Evolutionary conservation across 345 rosid species (phyloP).

Genomic region (Heritiera littoralis): DNA sequence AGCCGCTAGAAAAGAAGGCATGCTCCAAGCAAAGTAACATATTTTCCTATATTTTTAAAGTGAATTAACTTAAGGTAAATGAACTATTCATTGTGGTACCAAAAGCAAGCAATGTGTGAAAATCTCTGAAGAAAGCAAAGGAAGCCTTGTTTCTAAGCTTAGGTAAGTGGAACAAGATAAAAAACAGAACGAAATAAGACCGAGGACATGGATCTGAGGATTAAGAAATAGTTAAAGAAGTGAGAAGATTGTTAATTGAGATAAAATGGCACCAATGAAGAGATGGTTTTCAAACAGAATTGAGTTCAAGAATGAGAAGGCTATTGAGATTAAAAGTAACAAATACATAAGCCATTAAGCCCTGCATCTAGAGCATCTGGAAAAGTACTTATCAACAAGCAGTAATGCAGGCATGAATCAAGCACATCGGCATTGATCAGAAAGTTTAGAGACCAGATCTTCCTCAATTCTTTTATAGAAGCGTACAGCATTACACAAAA

Average conservation of each 20-base stretch:
- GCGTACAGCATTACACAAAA: not conserved
- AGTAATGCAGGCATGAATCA: not conserved
- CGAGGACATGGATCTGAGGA: not conserved
- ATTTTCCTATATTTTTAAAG: not conserved
- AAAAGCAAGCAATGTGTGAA: not conserved
- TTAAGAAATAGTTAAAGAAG: not conserved
- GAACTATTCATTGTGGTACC: not conserved
- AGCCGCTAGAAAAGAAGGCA: not conserved
- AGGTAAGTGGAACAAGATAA: not conserved
- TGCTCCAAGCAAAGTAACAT: not conserved
- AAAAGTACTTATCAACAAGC: not conserved
- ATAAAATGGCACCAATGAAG: no score
- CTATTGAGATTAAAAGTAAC: not conserved
- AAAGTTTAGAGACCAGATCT: not conserved
- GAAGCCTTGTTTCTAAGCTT: not conserved
- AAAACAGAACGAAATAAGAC: not conserved
- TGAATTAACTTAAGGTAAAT: not conserved
- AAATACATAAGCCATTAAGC: not conserved
- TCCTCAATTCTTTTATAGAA: not conserved
- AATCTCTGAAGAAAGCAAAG: not conserved
- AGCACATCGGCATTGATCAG: not conserved
- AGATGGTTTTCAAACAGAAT: no score
- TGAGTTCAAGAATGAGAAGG: not conserved
- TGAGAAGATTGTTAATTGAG: not conserved
- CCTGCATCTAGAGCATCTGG: not conserved